Evolutionary conservation across 2,329 filamentous ascomycete genomes (phyloP).

Genomic region (Trichoderma koningiopsis): DNA sequence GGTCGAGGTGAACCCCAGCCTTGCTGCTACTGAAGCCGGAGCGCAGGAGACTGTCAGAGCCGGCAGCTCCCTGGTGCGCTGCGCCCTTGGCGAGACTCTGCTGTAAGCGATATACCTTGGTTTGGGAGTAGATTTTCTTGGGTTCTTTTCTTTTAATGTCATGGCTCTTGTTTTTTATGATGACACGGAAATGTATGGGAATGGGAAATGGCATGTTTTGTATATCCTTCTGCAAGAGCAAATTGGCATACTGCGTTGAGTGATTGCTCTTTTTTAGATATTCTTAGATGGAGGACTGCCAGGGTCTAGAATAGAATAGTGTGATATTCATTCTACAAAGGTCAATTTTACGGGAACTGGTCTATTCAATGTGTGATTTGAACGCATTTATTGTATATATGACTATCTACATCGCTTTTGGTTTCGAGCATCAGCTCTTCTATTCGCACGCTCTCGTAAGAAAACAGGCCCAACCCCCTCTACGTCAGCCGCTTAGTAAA

Average conservation of each 20-base stretch:
- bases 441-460: neutral
- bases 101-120: conserved; percentile 52
- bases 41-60: conserved; percentile 86
- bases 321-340: neutral
- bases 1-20: conserved; percentile 77
- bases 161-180: conserved; percentile 4
- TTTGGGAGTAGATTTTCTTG: neutral
- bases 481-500: conserved; percentile 65
- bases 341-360: neutral
- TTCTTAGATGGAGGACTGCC: conserved; percentile 13
- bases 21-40: conserved; percentile 65
- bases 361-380: neutral
- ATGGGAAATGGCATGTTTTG: conserved; percentile 16
- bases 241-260: neutral
- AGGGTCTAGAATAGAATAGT: neutral
- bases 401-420: conserved; percentile 3
- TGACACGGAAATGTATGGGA: conserved; percentile 14
- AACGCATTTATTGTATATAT: neutral
- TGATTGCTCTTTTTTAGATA: conserved; percentile 8
- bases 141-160: neutral
- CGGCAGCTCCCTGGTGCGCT: conserved; percentile 87
- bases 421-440: conserved; percentile 13
- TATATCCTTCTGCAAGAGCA: conserved; percentile 11
- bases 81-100: conserved; percentile 87
- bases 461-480: neutral